Base-by-base conservation (phyloP, 164 flowering plant species). In the Piper betle region DNA sequence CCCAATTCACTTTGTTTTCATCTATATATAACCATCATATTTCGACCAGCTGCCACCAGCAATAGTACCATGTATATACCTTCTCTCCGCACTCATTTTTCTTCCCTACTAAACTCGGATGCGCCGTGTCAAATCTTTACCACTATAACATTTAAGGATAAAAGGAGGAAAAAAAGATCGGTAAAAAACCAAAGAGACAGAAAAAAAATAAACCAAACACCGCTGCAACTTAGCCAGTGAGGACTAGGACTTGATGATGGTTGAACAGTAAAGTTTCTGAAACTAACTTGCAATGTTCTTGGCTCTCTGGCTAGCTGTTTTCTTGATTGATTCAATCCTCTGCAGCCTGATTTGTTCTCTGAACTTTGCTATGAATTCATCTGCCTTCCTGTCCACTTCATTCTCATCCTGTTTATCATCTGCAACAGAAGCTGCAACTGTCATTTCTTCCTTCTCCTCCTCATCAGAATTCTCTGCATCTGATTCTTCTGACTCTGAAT, bases 331-430 rank as follows among this genome's bases (percentile, higher is more conserved):
- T 52, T 84, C 91, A 39, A 81, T 77, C 69, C 85, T 84, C 66
- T 92, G 98, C 55, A 89, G 91, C 72, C 98, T 77, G 64, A 92
- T 92, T 62, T 89, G 96, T 82, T 92, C 96, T 53, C 91, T 88
- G 69, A 92, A 87, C 69, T 87, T 89, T 52, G 96, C 96, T 65
- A 89, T 89, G 75, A 92, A 92, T 69, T 92, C 98, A 63, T 74
- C 93, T 19, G 96, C 98, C 67, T 92, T 88, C 83, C 80, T 84
- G 64, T 91, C 95, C 37, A 91, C 96, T 2, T 25, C 33, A 53
- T 68, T 68, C 3, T 59, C 43, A 66, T 81, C 85, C 11, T 71
- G 72, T 13, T 77, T 80, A 18, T 66, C 73, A 48, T 73, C 78
- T 60, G 42, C 62, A 8, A 53, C 68, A 53, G 39, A 66, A 20